These are phyloP conservation scores for Clonostachys byssicola DNA, from an alignment of 2,329 filamentous ascomycete species.

Conservation along the genomic window DNA sequence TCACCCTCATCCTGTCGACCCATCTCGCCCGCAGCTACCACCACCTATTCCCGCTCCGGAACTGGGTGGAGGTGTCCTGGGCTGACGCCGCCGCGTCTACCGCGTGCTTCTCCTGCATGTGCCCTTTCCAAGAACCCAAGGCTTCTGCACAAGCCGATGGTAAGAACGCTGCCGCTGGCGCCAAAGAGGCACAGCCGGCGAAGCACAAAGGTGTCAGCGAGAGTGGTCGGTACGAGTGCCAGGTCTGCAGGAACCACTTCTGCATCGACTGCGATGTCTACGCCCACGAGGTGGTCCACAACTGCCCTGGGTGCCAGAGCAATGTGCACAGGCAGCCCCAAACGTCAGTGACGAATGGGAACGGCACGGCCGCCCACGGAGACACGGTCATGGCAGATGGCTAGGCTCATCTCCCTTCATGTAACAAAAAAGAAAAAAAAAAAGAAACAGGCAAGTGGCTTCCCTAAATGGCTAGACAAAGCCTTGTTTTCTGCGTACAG, in stretches of 20 bases:
- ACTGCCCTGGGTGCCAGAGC: conserved; percentile 85
- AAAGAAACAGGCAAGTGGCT: too few relatives aligned
- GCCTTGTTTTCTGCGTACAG: too few relatives aligned
- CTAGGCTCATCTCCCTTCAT: too few relatives aligned
- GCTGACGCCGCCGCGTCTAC: conserved; percentile 54
- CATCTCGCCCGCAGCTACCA: conserved; percentile 92
- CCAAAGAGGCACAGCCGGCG: not conserved
- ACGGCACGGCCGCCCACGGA: conserved; percentile 15
- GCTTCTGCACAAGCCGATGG: conserved; percentile 15
- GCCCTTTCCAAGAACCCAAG: conserved; percentile 55
- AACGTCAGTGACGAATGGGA: conserved; percentile 18
- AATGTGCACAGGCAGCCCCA: conserved; percentile 15
- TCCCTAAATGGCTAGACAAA: too few relatives aligned
- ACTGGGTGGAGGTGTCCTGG: conserved; percentile 92
- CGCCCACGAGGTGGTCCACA: conserved; percentile 90
- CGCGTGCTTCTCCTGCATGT: conserved; percentile 76
- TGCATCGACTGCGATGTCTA: conserved; percentile 98
- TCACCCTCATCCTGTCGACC: conserved; percentile 91
- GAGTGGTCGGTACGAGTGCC: conserved; percentile 83
- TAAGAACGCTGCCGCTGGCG: conserved; percentile 12
- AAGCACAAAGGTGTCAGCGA: conserved; percentile 67
- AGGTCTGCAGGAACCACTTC: conserved; percentile 84
- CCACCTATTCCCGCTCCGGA: conserved; percentile 83
- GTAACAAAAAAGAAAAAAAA: not conserved
- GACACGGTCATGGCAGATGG: conserved; percentile 39